Evolutionary conservation across 306 rosid species (phyloP).

Genomic region (Notholithocarpus densiflorus): DNA sequence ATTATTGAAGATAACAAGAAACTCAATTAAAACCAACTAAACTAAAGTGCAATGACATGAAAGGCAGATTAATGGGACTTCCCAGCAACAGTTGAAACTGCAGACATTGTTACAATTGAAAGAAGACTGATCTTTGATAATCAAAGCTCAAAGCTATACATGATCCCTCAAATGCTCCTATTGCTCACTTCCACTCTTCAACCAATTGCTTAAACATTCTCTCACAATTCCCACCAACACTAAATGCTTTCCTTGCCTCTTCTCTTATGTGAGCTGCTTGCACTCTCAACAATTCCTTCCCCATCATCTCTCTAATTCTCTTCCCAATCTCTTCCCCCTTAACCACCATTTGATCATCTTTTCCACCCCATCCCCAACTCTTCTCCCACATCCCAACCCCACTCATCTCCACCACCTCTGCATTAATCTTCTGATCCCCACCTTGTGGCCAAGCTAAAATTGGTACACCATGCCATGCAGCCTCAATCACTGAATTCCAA

Average conservation of each 20-base stretch:
- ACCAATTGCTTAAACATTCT: slow-evolving; percentile 7
- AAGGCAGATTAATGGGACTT: too few relatives aligned
- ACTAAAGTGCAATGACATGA: too few relatives aligned
- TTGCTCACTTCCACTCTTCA: slow-evolving; percentile 25
- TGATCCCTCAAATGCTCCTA: too few relatives aligned
- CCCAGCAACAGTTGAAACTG: too few relatives aligned
- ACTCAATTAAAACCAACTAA: too few relatives aligned
- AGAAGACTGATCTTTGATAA: too few relatives aligned
- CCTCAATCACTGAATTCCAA: slow-evolving; percentile 54
- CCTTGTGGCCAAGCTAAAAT: slow-evolving; percentile 52
- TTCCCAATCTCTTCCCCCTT: slow-evolving; percentile 48
- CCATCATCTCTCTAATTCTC: slow-evolving; percentile 52
- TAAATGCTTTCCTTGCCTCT: slow-evolving; percentile 28
- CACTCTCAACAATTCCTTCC: slow-evolving; percentile 17
- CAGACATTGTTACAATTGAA: too few relatives aligned
- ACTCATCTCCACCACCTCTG: slow-evolving; percentile 36
- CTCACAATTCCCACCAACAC: slow-evolving; percentile 37
- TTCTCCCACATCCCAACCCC: slow-evolving; percentile 56
- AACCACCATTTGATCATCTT: slow-evolving; percentile 14
- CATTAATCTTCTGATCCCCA: slow-evolving; percentile 61
- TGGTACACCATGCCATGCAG: slow-evolving; percentile 46
- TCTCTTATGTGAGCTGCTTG: slow-evolving; percentile 27
- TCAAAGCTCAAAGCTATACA: too few relatives aligned
- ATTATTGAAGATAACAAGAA: too few relatives aligned
- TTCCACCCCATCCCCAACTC: slow-evolving; percentile 50